Evolutionary conservation across 2,329 filamentous ascomycete species (phyloP).

Genomic region (Paracamarosporium sp.): DNA sequence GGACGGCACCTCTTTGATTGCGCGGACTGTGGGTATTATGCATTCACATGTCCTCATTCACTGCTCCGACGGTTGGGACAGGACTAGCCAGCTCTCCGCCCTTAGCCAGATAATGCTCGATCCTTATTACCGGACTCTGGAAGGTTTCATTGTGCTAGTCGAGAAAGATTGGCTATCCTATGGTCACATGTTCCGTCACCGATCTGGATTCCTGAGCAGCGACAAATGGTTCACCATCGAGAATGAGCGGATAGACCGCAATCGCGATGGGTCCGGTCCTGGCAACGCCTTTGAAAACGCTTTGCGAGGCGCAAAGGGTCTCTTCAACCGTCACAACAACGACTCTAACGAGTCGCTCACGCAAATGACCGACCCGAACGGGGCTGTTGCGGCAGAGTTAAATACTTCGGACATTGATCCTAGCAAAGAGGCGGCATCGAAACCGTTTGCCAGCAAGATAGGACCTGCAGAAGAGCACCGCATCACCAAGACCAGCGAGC

Average conservation of each 20-base stretch:
- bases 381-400: slow-evolving; percentile 54
- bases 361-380: slow-evolving; percentile 59
- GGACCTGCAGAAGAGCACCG: slow-evolving; percentile 64
- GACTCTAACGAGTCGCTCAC: slow-evolving; percentile 68
- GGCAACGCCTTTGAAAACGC: slow-evolving; percentile 86
- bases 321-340: slow-evolving; percentile 81
- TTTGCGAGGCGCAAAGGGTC: slow-evolving; percentile 81
- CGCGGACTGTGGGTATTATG: slow-evolving; percentile 85
- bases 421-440: slow-evolving; percentile 41
- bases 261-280: slow-evolving; percentile 47
- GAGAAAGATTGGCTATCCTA: slow-evolving; percentile 99
- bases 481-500: slow-evolving; percentile 83
- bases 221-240: slow-evolving; percentile 95
- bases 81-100: slow-evolving; percentile 92
- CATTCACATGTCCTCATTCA: slow-evolving; percentile 97
- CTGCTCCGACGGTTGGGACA: slow-evolving; percentile 98
- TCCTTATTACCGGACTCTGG: slow-evolving; percentile 91
- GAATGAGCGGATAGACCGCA: slow-evolving; percentile 73
- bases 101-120: slow-evolving; percentile 92
- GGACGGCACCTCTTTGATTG: slow-evolving; percentile 83
- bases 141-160: slow-evolving; percentile 91
- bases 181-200: slow-evolving; percentile 94
- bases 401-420: slow-evolving; percentile 55
- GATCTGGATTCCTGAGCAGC: slow-evolving; percentile 85
- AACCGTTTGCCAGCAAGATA: slow-evolving; percentile 40